phyloP scores from a whole-genome alignment of 352 stramenopile genomes.

The Aphanomyces astaci region DNA sequence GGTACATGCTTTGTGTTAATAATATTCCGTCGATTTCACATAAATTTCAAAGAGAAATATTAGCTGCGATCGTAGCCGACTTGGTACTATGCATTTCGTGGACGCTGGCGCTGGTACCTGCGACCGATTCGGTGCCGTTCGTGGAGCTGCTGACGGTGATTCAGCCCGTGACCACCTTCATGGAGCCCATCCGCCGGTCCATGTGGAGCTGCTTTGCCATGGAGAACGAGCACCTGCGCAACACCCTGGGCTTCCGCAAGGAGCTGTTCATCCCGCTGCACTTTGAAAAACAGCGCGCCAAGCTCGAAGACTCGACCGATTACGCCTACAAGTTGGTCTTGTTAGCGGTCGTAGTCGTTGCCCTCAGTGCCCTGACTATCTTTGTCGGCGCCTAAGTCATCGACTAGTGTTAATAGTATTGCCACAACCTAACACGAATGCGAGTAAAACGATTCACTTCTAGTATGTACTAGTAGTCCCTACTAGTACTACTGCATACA shows the following conservation, averaged over 20 bases:
- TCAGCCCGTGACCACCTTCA: constrained; percentile 74
- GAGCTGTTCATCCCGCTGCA: constrained; percentile 78
- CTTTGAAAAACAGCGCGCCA: constrained; percentile 24
- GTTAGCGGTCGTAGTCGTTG: background rate
- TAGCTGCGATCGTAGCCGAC: constrained; percentile 57
- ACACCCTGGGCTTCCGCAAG: constrained; percentile 72
- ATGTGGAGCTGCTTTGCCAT: constrained; percentile 82
- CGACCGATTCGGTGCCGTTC: constrained; percentile 29
- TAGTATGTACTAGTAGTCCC: no score
- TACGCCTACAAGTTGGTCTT: constrained; percentile 7
- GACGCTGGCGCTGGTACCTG: constrained; percentile 65
- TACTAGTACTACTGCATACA: no score
- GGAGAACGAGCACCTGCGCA: constrained; percentile 80
- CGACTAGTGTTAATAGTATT: no score
- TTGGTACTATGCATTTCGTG: constrained; percentile 77
- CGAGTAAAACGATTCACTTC: no score
- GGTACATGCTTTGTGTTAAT: background rate
- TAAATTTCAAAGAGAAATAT: no score
- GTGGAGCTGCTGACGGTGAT: constrained; percentile 57
- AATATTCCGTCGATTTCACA: no score
- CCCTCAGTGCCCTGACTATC: background rate
- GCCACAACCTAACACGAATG: no score
- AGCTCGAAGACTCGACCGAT: background rate
- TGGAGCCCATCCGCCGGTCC: constrained; percentile 73
- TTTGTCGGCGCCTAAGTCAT: background rate